Percentiles rank a stretch among this genome's conserved stretches.
Evolutionary conservation across 108 stramenopile genomes (phyloP).

Genomic region (Chaetoceros tenuissimus): DNA sequence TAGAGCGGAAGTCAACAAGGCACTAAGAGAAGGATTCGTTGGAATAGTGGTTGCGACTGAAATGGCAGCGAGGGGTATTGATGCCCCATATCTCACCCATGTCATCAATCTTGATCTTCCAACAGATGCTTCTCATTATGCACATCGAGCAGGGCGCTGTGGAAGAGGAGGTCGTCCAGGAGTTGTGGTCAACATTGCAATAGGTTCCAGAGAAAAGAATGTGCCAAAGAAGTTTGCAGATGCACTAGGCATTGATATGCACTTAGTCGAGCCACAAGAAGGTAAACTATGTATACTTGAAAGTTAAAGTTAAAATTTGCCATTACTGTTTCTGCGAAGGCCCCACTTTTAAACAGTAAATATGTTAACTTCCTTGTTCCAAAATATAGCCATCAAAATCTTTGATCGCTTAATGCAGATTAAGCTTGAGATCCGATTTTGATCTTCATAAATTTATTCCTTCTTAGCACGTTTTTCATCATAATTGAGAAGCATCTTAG

Average conservation of each 20-base stretch:
- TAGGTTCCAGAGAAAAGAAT: constrained; percentile 55
- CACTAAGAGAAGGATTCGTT: constrained; percentile 74
- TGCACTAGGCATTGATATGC: constrained; percentile 54
- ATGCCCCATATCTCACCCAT: constrained; percentile 83
- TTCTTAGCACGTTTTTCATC: neutral
- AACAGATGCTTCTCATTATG: constrained; percentile 84
- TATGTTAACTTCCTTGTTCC: neutral
- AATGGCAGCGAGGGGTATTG: constrained; percentile 80
- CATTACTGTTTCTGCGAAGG: neutral
- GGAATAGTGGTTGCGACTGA: constrained; percentile 85
- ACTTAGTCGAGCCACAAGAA: constrained; percentile 53
- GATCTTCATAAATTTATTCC: neutral
- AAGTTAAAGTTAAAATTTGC: constrained; percentile 4
- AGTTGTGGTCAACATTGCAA: constrained; percentile 75
- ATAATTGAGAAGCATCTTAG: neutral
- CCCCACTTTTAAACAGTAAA: neutral
- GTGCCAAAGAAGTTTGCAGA: constrained; percentile 65
- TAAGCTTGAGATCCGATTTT: neutral
- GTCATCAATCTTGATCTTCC: constrained; percentile 85
- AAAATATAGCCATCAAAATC: too few species aligned
- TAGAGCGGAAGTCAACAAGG: constrained; percentile 77
- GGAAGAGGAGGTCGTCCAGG: constrained; percentile 85
- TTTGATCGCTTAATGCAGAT: neutral
- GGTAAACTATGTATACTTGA: constrained; percentile 60
- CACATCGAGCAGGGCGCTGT: constrained; percentile 78